Percentiles rank a stretch among this genome's conserved stretches.
Conservation (phyloP, 345 rosid species). For the Rhizophora mangle region DNA sequence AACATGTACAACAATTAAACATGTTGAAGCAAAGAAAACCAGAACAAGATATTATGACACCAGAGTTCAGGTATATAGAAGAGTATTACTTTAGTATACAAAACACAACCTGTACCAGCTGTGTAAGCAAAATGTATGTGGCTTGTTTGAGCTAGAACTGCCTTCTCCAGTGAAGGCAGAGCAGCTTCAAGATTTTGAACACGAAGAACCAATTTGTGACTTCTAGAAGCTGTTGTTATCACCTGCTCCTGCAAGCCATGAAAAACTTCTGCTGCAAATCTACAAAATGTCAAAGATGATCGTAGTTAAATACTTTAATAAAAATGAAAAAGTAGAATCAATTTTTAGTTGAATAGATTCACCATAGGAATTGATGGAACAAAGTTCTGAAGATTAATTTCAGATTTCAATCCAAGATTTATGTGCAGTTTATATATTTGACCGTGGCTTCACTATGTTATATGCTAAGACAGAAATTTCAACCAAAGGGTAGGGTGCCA, state of each 20-base stretch:
- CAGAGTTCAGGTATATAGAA: not conserved
- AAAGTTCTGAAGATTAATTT: too few species aligned
- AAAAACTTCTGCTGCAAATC: conserved; percentile 92
- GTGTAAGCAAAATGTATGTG: conserved; percentile 93
- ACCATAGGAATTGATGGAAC: too few species aligned
- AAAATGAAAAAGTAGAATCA: not conserved
- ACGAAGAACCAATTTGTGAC: conserved; percentile 65
- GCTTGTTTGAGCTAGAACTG: conserved; percentile 73
- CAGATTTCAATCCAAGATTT: too few species aligned
- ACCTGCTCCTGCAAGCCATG: conserved; percentile 91
- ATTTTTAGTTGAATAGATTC: too few species aligned
- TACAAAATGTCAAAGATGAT: conserved; percentile 22
- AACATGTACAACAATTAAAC: too few species aligned
- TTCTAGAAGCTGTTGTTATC: conserved; percentile 73
- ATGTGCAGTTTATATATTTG: too few species aligned
- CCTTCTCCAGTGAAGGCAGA: conserved; percentile 80
- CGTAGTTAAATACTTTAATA: not conserved
- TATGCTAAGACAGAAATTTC: too few species aligned
- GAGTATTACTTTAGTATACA: not conserved
- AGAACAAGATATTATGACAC: too few species aligned
- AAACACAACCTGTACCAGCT: conserved; percentile 60
- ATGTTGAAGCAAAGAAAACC: too few species aligned
- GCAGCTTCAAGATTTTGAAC: conserved; percentile 72
- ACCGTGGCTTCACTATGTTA: too few species aligned
- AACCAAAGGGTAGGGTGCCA: too few species aligned